These are phyloP conservation scores for Fusarium foetens DNA, from an alignment of 2,329 filamentous ascomycete genomes.

Conservation along the genomic window DNA sequence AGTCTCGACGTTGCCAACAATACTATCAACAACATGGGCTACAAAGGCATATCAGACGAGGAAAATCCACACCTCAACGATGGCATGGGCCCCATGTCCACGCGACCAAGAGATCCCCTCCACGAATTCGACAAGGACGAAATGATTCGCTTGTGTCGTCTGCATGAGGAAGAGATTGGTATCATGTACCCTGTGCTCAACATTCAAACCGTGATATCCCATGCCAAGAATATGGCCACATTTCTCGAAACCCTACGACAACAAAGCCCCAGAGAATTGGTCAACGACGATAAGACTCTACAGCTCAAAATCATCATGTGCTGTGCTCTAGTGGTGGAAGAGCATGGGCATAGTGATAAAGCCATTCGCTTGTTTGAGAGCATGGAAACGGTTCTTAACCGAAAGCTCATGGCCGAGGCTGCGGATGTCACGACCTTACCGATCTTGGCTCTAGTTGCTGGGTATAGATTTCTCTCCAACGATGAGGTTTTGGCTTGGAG, in stretches of 20 bases:
- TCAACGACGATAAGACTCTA: slow-evolving; percentile 67
- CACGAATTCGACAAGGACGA: slow-evolving; percentile 83
- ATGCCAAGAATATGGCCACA: slow-evolving; percentile 74
- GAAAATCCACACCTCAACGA: slow-evolving; percentile 62
- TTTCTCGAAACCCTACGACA: slow-evolving; percentile 71
- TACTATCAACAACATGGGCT: slow-evolving; percentile 90
- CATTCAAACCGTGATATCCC: slow-evolving; percentile 75
- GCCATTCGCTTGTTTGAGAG: slow-evolving; percentile 79
- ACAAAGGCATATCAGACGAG: slow-evolving; percentile 72
- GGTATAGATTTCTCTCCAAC: slow-evolving; percentile 85
- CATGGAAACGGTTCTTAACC: slow-evolving; percentile 77
- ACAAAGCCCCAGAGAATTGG: slow-evolving; percentile 48
- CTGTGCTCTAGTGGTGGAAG: slow-evolving; percentile 80
- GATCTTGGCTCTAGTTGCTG: slow-evolving; percentile 62
- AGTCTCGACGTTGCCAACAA: slow-evolving; percentile 88
- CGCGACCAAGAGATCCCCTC: slow-evolving; percentile 73
- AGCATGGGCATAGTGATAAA: slow-evolving; percentile 79
- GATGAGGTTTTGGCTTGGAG: slow-evolving; percentile 90
- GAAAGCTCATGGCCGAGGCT: slow-evolving; percentile 66
- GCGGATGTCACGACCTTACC: slow-evolving; percentile 60
- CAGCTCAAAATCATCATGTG: slow-evolving; percentile 87
- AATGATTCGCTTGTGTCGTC: slow-evolving; percentile 77
- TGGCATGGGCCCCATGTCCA: slow-evolving; percentile 26
- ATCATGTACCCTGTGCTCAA: slow-evolving; percentile 91
- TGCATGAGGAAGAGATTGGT: slow-evolving; percentile 91